Base-by-base conservation (phyloP, 495 filamentous ascomycete genomes). In the Penicillium egyptiacum region DNA sequence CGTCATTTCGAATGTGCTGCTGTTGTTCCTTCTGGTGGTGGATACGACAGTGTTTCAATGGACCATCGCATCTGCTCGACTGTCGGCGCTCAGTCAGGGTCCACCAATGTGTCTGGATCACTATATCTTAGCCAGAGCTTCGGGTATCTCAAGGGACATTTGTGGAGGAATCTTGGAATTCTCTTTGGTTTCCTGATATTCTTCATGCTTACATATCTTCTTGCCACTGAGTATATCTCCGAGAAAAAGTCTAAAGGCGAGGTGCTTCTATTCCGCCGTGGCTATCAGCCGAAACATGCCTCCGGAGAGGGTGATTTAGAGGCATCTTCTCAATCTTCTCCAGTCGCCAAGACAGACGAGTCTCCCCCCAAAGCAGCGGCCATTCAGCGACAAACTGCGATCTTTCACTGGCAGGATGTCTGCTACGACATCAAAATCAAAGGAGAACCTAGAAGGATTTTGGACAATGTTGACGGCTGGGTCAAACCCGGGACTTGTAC, bases 161-260 rank as follows among this genome's bases (percentile, higher is more conserved):
- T 86, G 2, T 89, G 86, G 86, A 66, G 85, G 4, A 87, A 88
- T 50, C 70, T 83, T 49, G 86, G 84, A 2, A 81, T 90, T 55
- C 72, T 88, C 4, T 70, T 81, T 51, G 84, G 76, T 2, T 86
- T 88, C 61, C 76, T 77, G 57, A 54, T 80, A 2, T 81, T 83
- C 61, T 87, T 87, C 64, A 75, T 79, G n/a, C 30, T 63, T 11
- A 41, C 76, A 1, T 74, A 78, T 46, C 61, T 79, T 12, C 12
- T 65, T 7, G 70, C 66, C n/a, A 68, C 79, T 7, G 75, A 76
- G 47, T 65, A 65, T 28, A 69, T 70, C 37, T 60, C 69, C 20
- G 58, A 54, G 16, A 63, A 67, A 17, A 62, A 54, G 23, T 75
- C 72, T 12, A 70, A 69, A 43, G 71, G 68, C 0, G 74, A 75